These are phyloP conservation scores for Fusarium sacchari DNA, from an alignment of 2,329 filamentous ascomycete species.

Conservation along the genomic window DNA sequence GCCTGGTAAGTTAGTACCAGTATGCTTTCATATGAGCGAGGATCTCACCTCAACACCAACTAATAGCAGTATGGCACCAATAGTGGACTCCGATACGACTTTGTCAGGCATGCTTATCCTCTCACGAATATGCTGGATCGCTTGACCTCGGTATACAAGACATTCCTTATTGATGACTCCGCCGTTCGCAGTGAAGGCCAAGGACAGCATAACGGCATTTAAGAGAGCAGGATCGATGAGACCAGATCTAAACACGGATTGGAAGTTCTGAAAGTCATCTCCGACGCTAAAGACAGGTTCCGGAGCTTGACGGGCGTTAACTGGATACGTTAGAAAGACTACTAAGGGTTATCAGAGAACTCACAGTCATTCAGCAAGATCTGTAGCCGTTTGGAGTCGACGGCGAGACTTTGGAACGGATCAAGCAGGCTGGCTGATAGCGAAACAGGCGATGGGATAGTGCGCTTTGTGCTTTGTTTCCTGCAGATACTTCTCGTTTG, in stretches of 20 bases:
- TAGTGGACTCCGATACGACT: conserved; percentile 49
- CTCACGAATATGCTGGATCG: conserved; percentile 47
- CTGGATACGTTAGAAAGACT: not conserved
- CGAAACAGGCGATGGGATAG: not conserved
- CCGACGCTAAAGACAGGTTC: conserved; percentile 52
- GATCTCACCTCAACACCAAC: conserved; percentile 53
- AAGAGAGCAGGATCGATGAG: conserved; percentile 51
- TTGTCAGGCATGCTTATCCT: conserved; percentile 45
- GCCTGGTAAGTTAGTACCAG: conserved; percentile 44
- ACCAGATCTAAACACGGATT: conserved; percentile 47
- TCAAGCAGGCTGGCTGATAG: not conserved
- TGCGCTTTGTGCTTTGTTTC: rapidly evolving
- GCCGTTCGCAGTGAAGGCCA: conserved; percentile 45
- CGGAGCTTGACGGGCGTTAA: conserved; percentile 37
- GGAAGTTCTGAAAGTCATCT: conserved; percentile 53
- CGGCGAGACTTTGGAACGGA: conserved; percentile 28
- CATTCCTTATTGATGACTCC: conserved; percentile 46
- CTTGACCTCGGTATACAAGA: conserved; percentile 49
- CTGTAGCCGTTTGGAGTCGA: conserved; percentile 18
- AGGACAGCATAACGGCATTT: conserved; percentile 53
- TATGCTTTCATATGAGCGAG: rapidly evolving
- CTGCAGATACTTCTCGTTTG: rapidly evolving
- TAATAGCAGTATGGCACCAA: conserved; percentile 55
- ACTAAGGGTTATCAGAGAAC: not conserved
- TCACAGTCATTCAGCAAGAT: conserved; percentile 13